Percentiles rank a stretch among this genome's conserved stretches.
Conservation (phyloP, 805 yeast species). For the Ogataea paraovalis region DNA sequence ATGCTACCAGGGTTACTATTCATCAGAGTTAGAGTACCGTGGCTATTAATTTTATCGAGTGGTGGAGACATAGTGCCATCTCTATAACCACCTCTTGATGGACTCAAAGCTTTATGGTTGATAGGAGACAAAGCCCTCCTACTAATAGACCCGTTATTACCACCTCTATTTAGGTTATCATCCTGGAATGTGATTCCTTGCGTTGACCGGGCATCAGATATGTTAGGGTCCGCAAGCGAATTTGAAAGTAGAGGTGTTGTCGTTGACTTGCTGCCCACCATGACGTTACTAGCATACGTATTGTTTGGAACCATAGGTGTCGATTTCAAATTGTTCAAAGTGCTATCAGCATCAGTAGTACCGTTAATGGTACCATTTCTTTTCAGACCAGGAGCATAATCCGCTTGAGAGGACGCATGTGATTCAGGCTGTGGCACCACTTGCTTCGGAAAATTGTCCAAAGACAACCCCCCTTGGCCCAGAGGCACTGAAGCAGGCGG, state of each 20-base stretch:
- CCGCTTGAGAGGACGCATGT: neutral
- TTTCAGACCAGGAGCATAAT: neutral
- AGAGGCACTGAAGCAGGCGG: constrained; percentile 44
- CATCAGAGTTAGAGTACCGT: constrained; percentile 1
- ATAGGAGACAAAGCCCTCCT: constrained; percentile 15
- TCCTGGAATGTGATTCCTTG: neutral
- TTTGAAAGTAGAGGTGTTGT: too few species aligned
- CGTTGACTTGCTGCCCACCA: neutral
- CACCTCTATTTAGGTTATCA: neutral
- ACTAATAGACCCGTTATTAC: neutral
- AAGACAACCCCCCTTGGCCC: constrained; percentile 45
- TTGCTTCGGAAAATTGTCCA: constrained; percentile 30
- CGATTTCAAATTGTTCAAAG: neutral
- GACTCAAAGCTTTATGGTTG: neutral
- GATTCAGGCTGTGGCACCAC: neutral
- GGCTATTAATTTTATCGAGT: constrained; percentile 7
- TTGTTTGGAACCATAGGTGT: neutral
- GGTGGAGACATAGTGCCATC: neutral
- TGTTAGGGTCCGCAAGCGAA: too few species aligned
- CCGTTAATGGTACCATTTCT: neutral
- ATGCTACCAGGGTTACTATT: neutral
- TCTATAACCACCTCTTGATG: neutral
- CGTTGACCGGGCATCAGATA: neutral
- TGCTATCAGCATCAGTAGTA: neutral
- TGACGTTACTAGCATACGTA: neutral